phyloP scores from a whole-genome alignment of 78 protist genomes.

The Protostelium mycophagum region DNA sequence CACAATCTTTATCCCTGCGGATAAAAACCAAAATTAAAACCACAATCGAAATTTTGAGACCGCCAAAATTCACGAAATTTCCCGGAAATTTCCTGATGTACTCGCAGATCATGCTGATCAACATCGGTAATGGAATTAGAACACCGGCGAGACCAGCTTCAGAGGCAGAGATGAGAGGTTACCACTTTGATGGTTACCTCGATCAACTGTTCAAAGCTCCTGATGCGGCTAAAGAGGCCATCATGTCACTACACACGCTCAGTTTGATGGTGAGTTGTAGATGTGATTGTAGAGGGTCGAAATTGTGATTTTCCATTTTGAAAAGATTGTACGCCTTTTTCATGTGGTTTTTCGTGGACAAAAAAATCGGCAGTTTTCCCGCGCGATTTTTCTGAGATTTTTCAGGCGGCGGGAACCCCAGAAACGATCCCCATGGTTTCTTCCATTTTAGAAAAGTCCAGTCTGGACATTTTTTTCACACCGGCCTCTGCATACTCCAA shows the following conservation, averaged over 20 bases:
- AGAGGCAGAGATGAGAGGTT: neutral
- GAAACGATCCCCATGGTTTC: constrained; percentile 15
- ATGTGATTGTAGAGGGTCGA: too few species aligned
- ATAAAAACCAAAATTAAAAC: too few species aligned
- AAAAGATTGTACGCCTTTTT: too few species aligned
- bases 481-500: constrained; percentile 14
- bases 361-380: too few species aligned
- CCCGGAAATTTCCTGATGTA: too few species aligned
- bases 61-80: too few species aligned
- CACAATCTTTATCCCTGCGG: too few species aligned
- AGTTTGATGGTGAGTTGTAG: neutral
- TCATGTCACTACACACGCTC: neutral
- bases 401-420: constrained; percentile 26
- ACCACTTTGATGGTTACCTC: neutral
- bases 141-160: neutral
- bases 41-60: too few species aligned
- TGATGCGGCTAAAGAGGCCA: neutral
- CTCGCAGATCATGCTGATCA: neutral
- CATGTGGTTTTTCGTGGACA: too few species aligned
- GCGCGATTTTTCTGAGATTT: neutral
- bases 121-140: neutral
- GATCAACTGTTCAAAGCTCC: neutral
- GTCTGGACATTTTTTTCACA: constrained; percentile 39
- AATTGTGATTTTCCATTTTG: too few species aligned
- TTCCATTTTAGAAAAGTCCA: constrained; percentile 11